These are phyloP conservation scores for Brasilioporus rufonigricans DNA, from an alignment of 768 basidiomycete species.

Conservation along the genomic window DNA sequence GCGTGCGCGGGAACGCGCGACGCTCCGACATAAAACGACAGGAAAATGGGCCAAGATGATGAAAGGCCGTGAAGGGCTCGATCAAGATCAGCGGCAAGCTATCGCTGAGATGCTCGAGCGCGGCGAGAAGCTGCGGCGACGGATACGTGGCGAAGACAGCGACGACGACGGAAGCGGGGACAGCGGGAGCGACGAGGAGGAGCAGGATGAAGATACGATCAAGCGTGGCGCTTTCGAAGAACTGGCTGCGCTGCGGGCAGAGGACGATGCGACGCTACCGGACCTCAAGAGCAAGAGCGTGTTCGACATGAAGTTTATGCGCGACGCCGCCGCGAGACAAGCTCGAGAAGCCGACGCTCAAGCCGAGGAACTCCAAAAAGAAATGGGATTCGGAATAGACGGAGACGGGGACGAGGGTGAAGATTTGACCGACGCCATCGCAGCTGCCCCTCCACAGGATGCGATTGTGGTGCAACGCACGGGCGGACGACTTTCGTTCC, in stretches of 20 bases:
- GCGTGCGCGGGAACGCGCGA: constrained; percentile 86
- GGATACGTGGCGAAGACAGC: constrained; percentile 68
- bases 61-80: constrained; percentile 65
- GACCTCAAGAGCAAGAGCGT: constrained; percentile 59
- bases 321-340: constrained; percentile 79
- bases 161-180: constrained; percentile 52
- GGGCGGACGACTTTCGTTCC: constrained; percentile 65
- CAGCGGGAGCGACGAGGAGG: constrained; percentile 37
- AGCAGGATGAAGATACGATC: constrained; percentile 45
- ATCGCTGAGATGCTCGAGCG: constrained; percentile 84
- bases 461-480: constrained; percentile 47
- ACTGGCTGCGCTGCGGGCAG: constrained; percentile 49
- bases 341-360: constrained; percentile 51
- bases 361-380: constrained; percentile 70
- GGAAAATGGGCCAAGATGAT: constrained; percentile 86
- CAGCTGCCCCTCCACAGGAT: constrained; percentile 32
- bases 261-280: constrained; percentile 32
- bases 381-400: constrained; percentile 51
- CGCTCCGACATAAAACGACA: constrained; percentile 81
- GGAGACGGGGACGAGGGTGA: constrained; percentile 28
- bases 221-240: constrained; percentile 77
- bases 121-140: constrained; percentile 73
- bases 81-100: constrained; percentile 58
- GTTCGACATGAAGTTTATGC: constrained; percentile 99
- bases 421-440: constrained; percentile 27